Base-by-base conservation (phyloP, 495 filamentous ascomycete genomes). In the Hyaloscypha finlandica region DNA sequence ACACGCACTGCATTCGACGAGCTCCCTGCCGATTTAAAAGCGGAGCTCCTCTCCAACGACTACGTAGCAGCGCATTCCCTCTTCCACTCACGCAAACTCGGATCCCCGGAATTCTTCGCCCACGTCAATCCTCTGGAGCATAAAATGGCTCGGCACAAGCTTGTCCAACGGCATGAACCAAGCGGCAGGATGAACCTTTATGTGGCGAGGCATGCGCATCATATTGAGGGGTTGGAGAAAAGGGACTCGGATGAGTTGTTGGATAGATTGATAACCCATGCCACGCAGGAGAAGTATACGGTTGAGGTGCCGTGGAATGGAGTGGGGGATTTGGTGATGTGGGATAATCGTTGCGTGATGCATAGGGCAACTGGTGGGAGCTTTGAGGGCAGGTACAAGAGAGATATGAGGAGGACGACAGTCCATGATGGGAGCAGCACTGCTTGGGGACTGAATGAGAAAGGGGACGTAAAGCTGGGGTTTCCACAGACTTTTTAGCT, bases 311-410 rank as follows among this genome's bases (percentile, higher is more conserved):
- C 73, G 39, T 88, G 86, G 85, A 62, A 81, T 53, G 66, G 77
- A 12, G 64, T 72, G 0, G 78, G 83, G 0, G 86, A 88, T 71
- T 61, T 88, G 70, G 73, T 87, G 8, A 80, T 87, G 29, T 89
- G 86, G 86, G 86, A 89, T 64, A 89, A 88, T 69, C 81, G 81
- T 0, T 78, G 76, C 31, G 82, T 84, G 37, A 75, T 86, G 77
- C 86, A 89, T 69, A 75, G 83, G 4, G 84, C 81, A 0, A 80
- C 78, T 0, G 78, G 78, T 6, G 86, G 86, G 1, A 71, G 63
- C 1, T 88, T 65, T 58, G 63, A 65, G 63, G 63, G 54, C 20
- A 58, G 39, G 16, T 65, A 19, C 29, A 45, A 22, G 54, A 58
- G 63, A 32, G 63, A 65, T 65, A 65, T 58, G 52, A 65, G 63